phyloP scores from a whole-genome alignment of 331 rosid genomes.

The Spiraea crenata region DNA sequence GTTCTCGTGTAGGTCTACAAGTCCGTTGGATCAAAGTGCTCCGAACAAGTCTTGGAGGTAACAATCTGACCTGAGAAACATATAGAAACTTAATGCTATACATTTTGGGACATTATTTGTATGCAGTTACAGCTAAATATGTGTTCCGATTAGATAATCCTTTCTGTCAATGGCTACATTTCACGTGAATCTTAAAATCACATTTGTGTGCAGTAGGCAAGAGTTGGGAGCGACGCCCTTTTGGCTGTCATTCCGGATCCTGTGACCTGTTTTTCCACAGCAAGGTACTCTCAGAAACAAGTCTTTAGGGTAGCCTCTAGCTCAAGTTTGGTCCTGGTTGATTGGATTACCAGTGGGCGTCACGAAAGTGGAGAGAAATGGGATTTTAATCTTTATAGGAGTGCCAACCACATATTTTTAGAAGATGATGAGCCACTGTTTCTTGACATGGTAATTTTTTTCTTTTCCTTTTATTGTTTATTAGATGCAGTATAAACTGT shows the following conservation, averaged over 20 bases:
- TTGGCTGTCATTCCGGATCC: constrained; percentile 90
- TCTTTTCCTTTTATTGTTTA: neutral
- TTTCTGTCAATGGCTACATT: constrained; percentile 9
- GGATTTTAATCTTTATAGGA: constrained; percentile 82
- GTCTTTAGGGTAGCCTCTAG: constrained; percentile 53
- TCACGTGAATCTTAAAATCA: constrained; percentile 3
- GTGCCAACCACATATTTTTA: constrained; percentile 66
- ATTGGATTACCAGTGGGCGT: constrained; percentile 97
- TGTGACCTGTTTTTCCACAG: constrained; percentile 89
- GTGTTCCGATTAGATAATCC: neutral
- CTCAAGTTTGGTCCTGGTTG: constrained; percentile 85
- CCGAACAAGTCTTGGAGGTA: constrained; percentile 79
- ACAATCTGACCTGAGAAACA: constrained; percentile 4
- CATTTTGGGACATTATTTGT: neutral
- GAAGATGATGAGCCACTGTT: constrained; percentile 74
- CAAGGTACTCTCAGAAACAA: constrained; percentile 88
- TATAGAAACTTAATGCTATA: neutral
- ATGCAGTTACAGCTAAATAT: neutral
- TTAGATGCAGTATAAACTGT: neutral
- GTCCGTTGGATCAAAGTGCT: constrained; percentile 65
- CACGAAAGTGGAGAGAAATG: constrained; percentile 89
- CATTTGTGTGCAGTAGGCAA: constrained; percentile 59
- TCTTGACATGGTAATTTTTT: constrained; percentile 65
- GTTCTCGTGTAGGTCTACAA: constrained; percentile 70
- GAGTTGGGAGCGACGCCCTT: constrained; percentile 69